These are phyloP conservation scores for Chionographis japonica DNA, from an alignment of 106 monocot species.

Conservation along the genomic window DNA sequence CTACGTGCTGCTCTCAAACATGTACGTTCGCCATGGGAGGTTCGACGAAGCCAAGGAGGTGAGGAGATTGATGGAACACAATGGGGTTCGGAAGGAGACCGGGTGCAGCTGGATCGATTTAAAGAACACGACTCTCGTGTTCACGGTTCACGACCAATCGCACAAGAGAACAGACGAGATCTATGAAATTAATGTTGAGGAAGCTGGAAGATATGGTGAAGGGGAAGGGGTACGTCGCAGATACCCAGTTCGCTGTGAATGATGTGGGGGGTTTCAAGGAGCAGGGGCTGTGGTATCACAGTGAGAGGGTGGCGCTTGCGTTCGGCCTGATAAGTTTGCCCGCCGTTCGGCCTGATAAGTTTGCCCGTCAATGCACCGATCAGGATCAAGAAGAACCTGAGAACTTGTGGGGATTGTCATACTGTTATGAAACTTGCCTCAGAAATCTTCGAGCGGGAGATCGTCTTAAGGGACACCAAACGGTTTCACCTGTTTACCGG, in stretches of 20 bases:
- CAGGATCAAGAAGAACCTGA: conserved; percentile 5
- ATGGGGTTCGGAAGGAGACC: conserved; percentile 28
- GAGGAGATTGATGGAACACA: conserved; percentile 16
- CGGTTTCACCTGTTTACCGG: conserved; percentile 7
- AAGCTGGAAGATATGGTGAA: conserved; percentile 15
- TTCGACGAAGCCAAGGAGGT: conserved; percentile 21
- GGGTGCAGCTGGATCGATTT: conserved; percentile 31
- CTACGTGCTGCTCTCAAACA: conserved; percentile 38
- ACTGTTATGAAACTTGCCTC: conserved; percentile 6
- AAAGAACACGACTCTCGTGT: conserved; percentile 6
- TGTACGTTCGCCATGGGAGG: conserved; percentile 21
- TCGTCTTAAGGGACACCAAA: conserved; percentile 7
- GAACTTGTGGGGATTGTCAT: conserved; percentile 14
- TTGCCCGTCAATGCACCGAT: not conserved
- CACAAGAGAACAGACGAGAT: conserved; percentile 22
- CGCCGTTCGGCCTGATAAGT: conserved; percentile 11
- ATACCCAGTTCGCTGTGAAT: conserved; percentile 18
- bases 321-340: conserved; percentile 5
- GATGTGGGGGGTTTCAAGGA: conserved; percentile 25
- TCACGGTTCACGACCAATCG: conserved; percentile 16
- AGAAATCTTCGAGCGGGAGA: not conserved
- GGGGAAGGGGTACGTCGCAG: conserved; percentile 28
- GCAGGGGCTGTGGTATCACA: conserved; percentile 12
- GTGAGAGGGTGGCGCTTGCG: conserved; percentile 5
- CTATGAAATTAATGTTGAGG: conserved; percentile 14